Conservation (phyloP, 192 early-diverging fungal genomes). For the Diversispora eburnea region DNA sequence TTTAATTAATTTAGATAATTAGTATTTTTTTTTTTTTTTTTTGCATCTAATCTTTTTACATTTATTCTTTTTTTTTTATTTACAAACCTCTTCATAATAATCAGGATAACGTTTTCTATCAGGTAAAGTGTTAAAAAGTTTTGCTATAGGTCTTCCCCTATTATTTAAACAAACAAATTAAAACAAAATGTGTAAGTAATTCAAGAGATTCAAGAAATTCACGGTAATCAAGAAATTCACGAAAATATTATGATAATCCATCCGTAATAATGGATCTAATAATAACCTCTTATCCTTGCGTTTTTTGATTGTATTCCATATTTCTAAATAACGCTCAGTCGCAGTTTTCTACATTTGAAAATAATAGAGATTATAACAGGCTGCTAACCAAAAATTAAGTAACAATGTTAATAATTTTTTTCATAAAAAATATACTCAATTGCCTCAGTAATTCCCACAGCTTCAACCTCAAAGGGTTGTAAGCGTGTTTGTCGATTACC, state of each 20-base stretch:
- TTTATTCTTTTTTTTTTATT: background rate
- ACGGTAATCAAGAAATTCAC: no score
- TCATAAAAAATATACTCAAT: no score
- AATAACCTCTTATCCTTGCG: background rate
- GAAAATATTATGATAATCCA: background rate
- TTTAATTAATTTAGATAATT: background rate
- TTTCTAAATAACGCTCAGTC: background rate
- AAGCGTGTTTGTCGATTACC: no score
- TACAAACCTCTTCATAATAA: slow-evolving; percentile 65
- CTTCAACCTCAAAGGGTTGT: no score
- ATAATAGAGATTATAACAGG: no score
- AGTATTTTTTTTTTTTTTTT: no score
- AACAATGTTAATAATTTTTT: no score
- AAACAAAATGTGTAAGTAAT: background rate
- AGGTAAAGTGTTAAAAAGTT: slow-evolving; percentile 79
- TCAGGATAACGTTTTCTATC: slow-evolving; percentile 80
- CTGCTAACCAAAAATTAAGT: no score
- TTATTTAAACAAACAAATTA: slow-evolving; percentile 16
- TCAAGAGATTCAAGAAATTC: background rate
- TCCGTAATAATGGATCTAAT: background rate
- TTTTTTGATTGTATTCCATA: background rate
- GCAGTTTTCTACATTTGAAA: background rate
- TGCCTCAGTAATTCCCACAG: no score
- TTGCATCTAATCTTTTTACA: background rate
- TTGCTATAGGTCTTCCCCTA: slow-evolving; percentile 61